Evolutionary conservation across 441 rosid genomes (phyloP), one percentile per base, ranked within the genome.

Genomic region (Omphalea diandra): DNA sequence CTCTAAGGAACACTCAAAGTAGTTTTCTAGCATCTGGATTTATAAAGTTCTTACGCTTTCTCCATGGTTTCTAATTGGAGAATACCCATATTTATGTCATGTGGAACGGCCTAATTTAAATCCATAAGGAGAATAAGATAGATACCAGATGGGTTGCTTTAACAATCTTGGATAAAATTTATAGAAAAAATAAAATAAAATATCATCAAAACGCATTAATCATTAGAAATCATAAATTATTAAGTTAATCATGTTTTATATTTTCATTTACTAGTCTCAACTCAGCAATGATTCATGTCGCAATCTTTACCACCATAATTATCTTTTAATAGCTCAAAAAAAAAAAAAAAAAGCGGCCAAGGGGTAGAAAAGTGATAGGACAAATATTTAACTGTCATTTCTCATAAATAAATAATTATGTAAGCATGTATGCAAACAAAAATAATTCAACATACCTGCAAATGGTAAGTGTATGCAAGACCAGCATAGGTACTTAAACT

Each of bases 401-500:
- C 7, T n/a, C 18, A 26, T 27, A 10, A 20, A 8, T 12, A 10
- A 5, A 22, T 38, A 32, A 36, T 20, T 17, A 24, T 35, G 9
- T 35, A 54, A 17, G 32, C 8, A 36, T 36, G 43, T 2, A 58
- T 18, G 10, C 20, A 2, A 2, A 43, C 59, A 47, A 14, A 29
- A 27, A 26, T 60, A 76, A 40, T 38, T 17, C 55, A 65, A 27
- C 22, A 64, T 83, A 94, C 98, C 97, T 86, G 96, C 82, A 94
- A 75, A 81, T 90, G 97, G 65, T 86, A 90, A 35, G 97, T 87
- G 81, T 89, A 92, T 18, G 98, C 98, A 74, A 94, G 90, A 73
- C 99, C 99, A 0, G 96, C 88, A 77, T 89, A 90, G 50, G 99
- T 94, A 80, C 97, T 89, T 82, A 89, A 80, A 73, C 97, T 92